A percentile compares a stretch with the other conserved stretches of the same genome.
Evolutionary conservation across 139 green algal genomes (phyloP).

Genomic region (Chlorella vulgaris): DNA sequence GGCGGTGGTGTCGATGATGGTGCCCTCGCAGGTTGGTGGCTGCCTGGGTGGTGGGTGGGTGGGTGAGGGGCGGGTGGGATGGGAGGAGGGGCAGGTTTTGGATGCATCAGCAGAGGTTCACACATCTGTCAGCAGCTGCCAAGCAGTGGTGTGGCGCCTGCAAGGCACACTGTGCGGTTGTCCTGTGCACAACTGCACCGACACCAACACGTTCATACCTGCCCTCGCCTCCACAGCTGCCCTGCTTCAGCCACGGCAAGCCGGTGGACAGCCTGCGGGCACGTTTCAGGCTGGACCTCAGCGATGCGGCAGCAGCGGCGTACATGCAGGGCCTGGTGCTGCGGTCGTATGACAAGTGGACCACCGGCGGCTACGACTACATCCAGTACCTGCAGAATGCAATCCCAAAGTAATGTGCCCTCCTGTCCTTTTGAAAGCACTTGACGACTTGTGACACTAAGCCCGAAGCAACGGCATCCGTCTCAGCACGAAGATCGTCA

Average conservation of each 20-base stretch:
- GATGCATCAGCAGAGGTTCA: too few species aligned
- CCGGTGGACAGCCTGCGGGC: conserved; percentile 65
- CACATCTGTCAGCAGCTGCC: too few species aligned
- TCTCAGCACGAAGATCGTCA: too few species aligned
- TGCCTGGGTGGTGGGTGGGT: background rate
- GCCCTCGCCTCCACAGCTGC: conserved; percentile 45
- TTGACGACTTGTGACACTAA: background rate
- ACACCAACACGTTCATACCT: too few species aligned
- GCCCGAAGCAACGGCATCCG: too few species aligned
- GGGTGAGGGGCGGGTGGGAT: background rate
- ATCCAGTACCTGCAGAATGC: conserved; percentile 84
- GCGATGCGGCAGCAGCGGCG: conserved; percentile 64
- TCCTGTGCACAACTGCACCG: too few species aligned
- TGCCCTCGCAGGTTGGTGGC: conserved; percentile 37
- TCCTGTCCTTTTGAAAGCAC: too few species aligned
- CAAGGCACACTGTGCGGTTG: too few species aligned
- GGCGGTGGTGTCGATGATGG: conserved; percentile 65
- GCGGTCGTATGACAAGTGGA: conserved; percentile 90
- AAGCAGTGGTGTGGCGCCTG: too few species aligned
- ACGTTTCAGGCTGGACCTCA: conserved; percentile 80
- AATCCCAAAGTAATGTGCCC: conserved; percentile 54
- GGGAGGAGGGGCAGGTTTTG: too few species aligned
- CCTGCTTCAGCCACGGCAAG: conserved; percentile 77
- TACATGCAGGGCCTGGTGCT: conserved; percentile 78
- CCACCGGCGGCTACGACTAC: conserved; percentile 83